Percentiles rank a stretch among this genome's conserved stretches.
Conservation (phyloP, 2,329 filamentous ascomycete genomes). For the Colletotrichum lini region DNA sequence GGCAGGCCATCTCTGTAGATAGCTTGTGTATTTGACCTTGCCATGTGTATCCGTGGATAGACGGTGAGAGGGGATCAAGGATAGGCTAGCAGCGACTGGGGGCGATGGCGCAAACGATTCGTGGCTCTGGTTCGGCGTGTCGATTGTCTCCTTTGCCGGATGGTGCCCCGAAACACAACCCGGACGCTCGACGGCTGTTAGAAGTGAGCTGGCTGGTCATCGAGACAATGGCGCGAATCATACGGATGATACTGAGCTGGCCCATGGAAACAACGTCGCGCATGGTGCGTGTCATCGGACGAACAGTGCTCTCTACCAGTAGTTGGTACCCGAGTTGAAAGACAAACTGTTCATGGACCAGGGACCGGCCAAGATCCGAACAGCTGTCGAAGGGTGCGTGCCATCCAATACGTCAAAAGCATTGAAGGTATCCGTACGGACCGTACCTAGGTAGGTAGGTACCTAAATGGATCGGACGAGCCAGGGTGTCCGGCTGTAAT, state of each 20-base stretch:
- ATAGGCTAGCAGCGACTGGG: neutral
- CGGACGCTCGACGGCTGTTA: neutral
- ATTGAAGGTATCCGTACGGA: constrained; percentile 1
- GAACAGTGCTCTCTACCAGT: neutral
- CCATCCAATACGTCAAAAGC: constrained; percentile 2
- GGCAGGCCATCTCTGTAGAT: neutral
- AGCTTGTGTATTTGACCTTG: neutral
- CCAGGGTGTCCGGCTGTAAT: neutral
- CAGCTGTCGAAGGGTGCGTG: constrained; percentile 2
- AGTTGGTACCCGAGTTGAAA: neutral
- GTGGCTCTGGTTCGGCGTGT: neutral
- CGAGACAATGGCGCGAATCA: neutral
- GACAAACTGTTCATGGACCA: constrained; percentile 13
- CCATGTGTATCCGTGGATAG: neutral
- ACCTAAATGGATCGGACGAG: neutral
- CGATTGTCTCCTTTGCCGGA: neutral
- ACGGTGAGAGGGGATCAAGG: constrained; percentile 10
- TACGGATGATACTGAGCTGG: too few species aligned
- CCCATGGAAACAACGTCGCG: neutral
- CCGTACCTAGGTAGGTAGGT: neutral
- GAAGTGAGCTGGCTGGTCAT: too few species aligned
- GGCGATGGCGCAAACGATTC: constrained; percentile 10
- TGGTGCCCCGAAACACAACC: neutral
- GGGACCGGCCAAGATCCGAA: constrained; percentile 11
- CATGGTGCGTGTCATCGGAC: neutral